phyloP scores from a whole-genome alignment of 202 grass and related monocot genomes.

The Alloteropsis angusta region DNA sequence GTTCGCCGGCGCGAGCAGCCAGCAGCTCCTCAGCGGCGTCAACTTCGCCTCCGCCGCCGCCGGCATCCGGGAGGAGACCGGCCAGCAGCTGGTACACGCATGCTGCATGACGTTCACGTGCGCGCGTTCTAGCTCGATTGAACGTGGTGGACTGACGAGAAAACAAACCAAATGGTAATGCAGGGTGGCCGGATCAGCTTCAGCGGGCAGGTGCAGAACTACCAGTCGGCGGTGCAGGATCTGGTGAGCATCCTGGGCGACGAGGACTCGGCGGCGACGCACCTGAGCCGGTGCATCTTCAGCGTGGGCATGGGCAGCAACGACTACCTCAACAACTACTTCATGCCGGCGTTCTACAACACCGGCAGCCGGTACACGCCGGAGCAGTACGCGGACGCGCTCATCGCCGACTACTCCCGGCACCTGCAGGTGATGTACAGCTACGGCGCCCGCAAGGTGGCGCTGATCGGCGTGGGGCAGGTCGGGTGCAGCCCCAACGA shows the following conservation, averaged over 20 bases:
- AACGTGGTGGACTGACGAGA: not conserved
- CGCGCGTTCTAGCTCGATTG: not conserved
- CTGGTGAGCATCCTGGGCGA: slow-evolving; percentile 50
- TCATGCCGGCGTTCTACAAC: slow-evolving; percentile 79
- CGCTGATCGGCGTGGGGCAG: slow-evolving; percentile 64
- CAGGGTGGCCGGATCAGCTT: slow-evolving; percentile 64
- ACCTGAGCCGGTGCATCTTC: slow-evolving; percentile 72
- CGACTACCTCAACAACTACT: slow-evolving; percentile 99
- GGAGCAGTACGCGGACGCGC: slow-evolving; percentile 48
- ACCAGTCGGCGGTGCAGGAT: slow-evolving; percentile 58
- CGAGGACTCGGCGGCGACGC: slow-evolving; percentile 41
- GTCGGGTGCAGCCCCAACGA: slow-evolving; percentile 89
- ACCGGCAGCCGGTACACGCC: slow-evolving; percentile 53
- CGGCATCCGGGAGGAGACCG: slow-evolving; percentile 85
- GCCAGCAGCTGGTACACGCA: slow-evolving; percentile 51
- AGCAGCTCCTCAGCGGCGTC: slow-evolving; percentile 63
- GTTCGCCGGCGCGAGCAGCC: slow-evolving; percentile 50
- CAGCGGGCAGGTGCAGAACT: slow-evolving; percentile 68
- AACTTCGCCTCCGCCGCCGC: slow-evolving; percentile 97
- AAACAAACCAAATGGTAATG: not conserved
- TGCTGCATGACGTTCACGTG: too few relatives aligned
- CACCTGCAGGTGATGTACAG: slow-evolving; percentile 51
- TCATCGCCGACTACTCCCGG: slow-evolving; percentile 34
- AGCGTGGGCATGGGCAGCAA: slow-evolving; percentile 85
- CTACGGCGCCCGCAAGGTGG: slow-evolving; percentile 75